phyloP scores from a whole-genome alignment of 2,329 filamentous ascomycete genomes.

The Tolypocladium paradoxum region DNA sequence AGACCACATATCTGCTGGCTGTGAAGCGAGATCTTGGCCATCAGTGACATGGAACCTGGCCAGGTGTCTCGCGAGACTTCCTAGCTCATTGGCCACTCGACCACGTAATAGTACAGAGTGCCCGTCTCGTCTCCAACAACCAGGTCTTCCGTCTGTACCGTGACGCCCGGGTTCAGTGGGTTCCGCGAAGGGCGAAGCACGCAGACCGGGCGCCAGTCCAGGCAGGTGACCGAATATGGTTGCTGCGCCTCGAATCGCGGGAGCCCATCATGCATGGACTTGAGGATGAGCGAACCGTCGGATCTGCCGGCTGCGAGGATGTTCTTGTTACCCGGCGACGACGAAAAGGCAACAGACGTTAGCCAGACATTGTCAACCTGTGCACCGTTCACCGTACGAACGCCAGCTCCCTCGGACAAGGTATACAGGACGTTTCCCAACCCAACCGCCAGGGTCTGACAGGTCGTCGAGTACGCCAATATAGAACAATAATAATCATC shows the following conservation, averaged over 20 bases:
- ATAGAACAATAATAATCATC: constrained; percentile 95
- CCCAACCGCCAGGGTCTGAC: constrained; percentile 72
- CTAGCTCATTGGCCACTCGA: constrained; percentile 69
- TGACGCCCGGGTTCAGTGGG: constrained; percentile 31
- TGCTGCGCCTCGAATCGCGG: constrained; percentile 69
- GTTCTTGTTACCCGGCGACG: constrained; percentile 57
- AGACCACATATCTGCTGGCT: constrained; percentile 86
- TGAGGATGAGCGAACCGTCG: constrained; percentile 63
- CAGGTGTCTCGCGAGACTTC: constrained; percentile 57
- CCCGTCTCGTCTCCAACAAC: constrained; percentile 78
- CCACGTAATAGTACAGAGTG: constrained; percentile 73
- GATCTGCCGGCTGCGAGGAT: constrained; percentile 81
- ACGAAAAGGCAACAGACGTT: constrained; percentile 87
- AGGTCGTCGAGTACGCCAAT: constrained; percentile 69
- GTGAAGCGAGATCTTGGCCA: constrained; percentile 69
- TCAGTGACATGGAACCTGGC: constrained; percentile 66
- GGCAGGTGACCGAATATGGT: constrained; percentile 61
- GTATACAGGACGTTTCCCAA: constrained; percentile 71
- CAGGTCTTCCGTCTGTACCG: constrained; percentile 67
- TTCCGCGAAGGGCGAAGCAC: constrained; percentile 42
- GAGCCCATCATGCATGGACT: constrained; percentile 61
- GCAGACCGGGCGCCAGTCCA: constrained; percentile 65
- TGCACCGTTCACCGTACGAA: constrained; percentile 33
- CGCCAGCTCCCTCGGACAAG: constrained; percentile 71
- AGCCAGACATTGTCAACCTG: constrained; percentile 37